These are phyloP conservation scores for Syncephalastrum racemosum DNA, from an alignment of 371 early-diverging fungal genomes.

Conservation along the genomic window DNA sequence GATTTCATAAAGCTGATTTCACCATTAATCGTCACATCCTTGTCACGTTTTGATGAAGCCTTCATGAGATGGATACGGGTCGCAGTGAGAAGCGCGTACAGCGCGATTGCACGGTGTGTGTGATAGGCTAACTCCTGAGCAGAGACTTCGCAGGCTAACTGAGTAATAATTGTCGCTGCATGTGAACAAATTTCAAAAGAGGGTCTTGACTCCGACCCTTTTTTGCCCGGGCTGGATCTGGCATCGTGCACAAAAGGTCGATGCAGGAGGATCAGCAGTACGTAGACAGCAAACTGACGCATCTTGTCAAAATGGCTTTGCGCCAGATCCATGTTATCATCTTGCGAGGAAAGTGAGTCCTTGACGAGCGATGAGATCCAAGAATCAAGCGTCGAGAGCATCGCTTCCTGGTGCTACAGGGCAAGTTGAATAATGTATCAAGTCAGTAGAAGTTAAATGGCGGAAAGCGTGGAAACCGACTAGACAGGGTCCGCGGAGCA, in stretches of 20 bases:
- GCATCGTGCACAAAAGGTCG: conserved; percentile 40
- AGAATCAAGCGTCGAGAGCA: conserved; percentile 29
- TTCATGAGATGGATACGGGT: conserved; percentile 44
- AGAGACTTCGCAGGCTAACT: conserved; percentile 20
- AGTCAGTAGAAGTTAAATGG: not conserved
- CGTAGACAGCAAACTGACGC: conserved; percentile 17
- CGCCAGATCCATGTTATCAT: not conserved
- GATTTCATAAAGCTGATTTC: conserved; percentile 18
- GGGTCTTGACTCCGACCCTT: conserved; percentile 15
- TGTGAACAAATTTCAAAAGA: conserved; percentile 40
- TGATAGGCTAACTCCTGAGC: conserved; percentile 30
- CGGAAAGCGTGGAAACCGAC: conserved; percentile 14
- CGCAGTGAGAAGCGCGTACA: conserved; percentile 40
- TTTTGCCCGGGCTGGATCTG: conserved; percentile 7
- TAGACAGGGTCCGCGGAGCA: conserved; percentile 30
- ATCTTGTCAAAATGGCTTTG: conserved; percentile 19
- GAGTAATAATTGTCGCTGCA: conserved; percentile 43
- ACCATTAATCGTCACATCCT: conserved; percentile 21
- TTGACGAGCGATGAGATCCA: conserved; percentile 26
- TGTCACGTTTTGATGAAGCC: conserved; percentile 22
- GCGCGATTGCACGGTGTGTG: conserved; percentile 33
- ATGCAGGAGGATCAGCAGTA: conserved; percentile 38
- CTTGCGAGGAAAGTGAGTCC: conserved; percentile 5
- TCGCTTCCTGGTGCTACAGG: conserved; percentile 26
- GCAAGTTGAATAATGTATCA: not conserved